Conservation (phyloP, 129 eudicot species). For the Silybum marianum region DNA sequence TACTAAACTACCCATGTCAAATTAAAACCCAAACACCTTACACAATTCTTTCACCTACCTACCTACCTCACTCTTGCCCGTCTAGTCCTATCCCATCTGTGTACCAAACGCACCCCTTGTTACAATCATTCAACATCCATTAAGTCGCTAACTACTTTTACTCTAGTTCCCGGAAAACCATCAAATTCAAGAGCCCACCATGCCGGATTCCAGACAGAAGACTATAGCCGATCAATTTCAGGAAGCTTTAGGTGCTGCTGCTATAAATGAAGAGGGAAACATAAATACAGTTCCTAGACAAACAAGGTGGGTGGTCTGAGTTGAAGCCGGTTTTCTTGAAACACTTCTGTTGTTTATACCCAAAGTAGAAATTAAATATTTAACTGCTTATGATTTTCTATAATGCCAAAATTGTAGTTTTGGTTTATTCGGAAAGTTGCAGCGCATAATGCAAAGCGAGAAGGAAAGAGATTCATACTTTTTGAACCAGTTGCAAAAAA, state of each 20-base stretch:
- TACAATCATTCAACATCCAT: slow-evolving; percentile 2
- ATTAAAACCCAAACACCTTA: neutral
- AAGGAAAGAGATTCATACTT: slow-evolving; percentile 59
- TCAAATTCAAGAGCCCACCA: slow-evolving; percentile 34
- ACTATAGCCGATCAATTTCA: slow-evolving; percentile 84
- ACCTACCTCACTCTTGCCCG: neutral
- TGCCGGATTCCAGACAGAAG: slow-evolving; percentile 40
- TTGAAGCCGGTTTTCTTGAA: slow-evolving; percentile 8
- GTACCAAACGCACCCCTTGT: neutral
- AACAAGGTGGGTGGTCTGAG: slow-evolving; percentile 49
- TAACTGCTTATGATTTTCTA: slow-evolving; percentile 1
- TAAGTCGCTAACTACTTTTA: slow-evolving; percentile 4
- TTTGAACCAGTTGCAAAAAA: slow-evolving; percentile 39
- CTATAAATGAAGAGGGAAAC: slow-evolving; percentile 40
- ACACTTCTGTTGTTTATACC: neutral
- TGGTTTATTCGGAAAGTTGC: slow-evolving; percentile 75
- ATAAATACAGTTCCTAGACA: slow-evolving; percentile 39
- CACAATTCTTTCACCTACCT: neutral
- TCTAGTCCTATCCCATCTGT: neutral
- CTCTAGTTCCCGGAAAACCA: slow-evolving; percentile 36
- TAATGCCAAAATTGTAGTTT: slow-evolving; percentile 34
- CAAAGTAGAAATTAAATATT: neutral
- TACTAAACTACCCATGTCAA: neutral
- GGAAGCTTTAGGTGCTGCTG: slow-evolving; percentile 62
- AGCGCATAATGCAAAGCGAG: slow-evolving; percentile 63